Conservation (phyloP, 148 eudicot species). For the Rhododendron mucronatum region DNA sequence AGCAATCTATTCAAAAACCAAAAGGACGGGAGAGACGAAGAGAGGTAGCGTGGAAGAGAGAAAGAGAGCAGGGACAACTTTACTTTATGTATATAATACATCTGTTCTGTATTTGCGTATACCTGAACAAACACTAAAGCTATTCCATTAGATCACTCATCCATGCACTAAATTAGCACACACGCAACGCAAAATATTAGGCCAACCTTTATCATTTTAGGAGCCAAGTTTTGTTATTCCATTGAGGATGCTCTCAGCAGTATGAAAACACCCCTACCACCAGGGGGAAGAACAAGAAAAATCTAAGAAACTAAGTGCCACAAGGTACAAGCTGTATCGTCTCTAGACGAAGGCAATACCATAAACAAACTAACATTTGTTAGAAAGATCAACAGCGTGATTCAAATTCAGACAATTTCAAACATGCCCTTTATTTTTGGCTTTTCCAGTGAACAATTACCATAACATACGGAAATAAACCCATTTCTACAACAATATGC, state of each 20-base stretch:
- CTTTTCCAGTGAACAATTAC: not conserved
- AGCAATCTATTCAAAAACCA: not conserved
- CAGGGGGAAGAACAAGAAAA: not conserved
- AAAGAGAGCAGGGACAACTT: not conserved
- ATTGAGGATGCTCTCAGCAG: not conserved
- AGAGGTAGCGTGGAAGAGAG: not conserved
- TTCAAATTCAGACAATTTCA: not conserved
- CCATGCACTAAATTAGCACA: not conserved
- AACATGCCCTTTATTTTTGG: not conserved
- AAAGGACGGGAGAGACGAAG: not conserved
- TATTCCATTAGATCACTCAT: not conserved
- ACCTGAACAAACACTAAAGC: not conserved
- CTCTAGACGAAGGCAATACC: not conserved
- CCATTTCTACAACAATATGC: not conserved
- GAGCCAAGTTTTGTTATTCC: not conserved
- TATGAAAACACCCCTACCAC: not conserved
- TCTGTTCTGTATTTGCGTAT: not conserved
- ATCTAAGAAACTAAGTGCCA: not conserved
- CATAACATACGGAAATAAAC: not conserved
- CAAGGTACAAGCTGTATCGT: not conserved
- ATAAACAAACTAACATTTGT: not conserved
- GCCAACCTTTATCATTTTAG: not conserved
- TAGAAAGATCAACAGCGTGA: too few species aligned
- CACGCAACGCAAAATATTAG: not conserved
- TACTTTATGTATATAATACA: too few species aligned